phyloP scores from a whole-genome alignment of 2,329 filamentous ascomycete species.

The Parastagonospora nodorum region DNA sequence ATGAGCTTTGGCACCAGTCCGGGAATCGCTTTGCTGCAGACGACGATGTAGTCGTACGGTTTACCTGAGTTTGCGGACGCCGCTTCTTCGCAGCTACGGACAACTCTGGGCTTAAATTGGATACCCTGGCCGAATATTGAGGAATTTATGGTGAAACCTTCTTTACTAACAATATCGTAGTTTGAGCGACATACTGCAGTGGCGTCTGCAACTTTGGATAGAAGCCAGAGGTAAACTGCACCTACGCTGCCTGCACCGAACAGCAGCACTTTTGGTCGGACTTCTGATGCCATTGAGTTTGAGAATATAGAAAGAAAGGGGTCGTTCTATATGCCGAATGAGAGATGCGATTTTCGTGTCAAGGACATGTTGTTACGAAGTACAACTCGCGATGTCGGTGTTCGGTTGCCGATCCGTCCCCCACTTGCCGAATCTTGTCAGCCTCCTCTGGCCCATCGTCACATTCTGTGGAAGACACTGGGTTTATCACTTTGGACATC shows the following conservation, averaged over 20 bases:
- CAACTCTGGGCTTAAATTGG: constrained; percentile 43
- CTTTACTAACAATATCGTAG: constrained; percentile 47
- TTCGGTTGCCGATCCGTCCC: too few species aligned
- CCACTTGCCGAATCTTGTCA: too few species aligned
- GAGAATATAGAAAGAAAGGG: background rate
- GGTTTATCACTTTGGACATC: too few species aligned
- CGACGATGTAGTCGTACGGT: constrained; percentile 55
- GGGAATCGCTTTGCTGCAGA: constrained; percentile 55
- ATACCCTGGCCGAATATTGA: constrained; percentile 43
- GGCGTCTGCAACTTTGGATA: constrained; percentile 47
- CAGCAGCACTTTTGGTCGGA: constrained; percentile 38
- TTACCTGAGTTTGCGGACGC: constrained; percentile 13
- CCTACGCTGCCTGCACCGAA: constrained; percentile 53
- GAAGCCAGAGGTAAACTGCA: constrained; percentile 49
- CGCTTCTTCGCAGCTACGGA: constrained; percentile 44
- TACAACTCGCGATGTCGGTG: too few species aligned
- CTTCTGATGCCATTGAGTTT: constrained; percentile 9
- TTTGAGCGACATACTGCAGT: constrained; percentile 54
- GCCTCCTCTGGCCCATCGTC: too few species aligned
- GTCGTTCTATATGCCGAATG: too few species aligned
- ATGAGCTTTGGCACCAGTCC: constrained; percentile 45
- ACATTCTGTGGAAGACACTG: too few species aligned
- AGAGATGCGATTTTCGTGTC: too few species aligned
- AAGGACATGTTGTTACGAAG: too few species aligned
- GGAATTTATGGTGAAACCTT: constrained; percentile 51